Percentiles rank a stretch among this genome's conserved stretches.
Conservation (phyloP, 495 filamentous ascomycete genomes). For the Aspergillus ostianus region DNA sequence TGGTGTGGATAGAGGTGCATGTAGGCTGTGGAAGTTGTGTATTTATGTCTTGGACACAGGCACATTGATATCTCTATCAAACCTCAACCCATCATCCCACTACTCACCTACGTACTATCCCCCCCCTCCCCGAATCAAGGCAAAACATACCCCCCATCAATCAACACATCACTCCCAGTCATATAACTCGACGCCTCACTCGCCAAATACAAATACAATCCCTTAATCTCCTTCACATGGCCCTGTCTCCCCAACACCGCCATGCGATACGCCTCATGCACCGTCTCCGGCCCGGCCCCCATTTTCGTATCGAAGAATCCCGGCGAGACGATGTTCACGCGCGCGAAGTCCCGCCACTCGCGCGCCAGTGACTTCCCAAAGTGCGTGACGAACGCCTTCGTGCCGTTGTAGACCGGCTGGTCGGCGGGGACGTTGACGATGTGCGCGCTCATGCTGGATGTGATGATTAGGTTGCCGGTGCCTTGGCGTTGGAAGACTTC, state of each 20-base stretch:
- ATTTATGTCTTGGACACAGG: too few relatives aligned
- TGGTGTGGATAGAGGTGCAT: too few relatives aligned
- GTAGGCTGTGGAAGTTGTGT: too few relatives aligned
- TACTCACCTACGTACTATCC: too few relatives aligned
- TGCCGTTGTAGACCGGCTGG: conserved; percentile 65
- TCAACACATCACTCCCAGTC: conserved; percentile 61
- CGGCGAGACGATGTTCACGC: conserved; percentile 64
- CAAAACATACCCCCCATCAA: conserved; percentile 58
- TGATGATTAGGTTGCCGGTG: conserved; percentile 67
- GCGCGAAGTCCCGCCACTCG: conserved; percentile 65
- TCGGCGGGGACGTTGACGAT: conserved; percentile 70
- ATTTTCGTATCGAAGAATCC: conserved; percentile 68
- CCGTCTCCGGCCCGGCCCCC: conserved; percentile 50
- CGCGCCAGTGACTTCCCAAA: conserved; percentile 64
- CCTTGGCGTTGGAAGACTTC: conserved; percentile 58
- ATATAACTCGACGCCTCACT: conserved; percentile 67
- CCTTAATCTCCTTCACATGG: conserved; percentile 63
- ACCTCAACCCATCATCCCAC: too few relatives aligned
- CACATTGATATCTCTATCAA: too few relatives aligned
- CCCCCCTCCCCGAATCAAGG: too few relatives aligned
- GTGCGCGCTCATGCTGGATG: conserved; percentile 76
- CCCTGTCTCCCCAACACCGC: conserved; percentile 55
- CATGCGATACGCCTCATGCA: conserved; percentile 62
- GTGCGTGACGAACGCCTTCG: conserved; percentile 67
- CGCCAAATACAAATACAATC: conserved; percentile 58